Evolutionary conservation across 495 filamentous ascomycete genomes (phyloP).

Genomic region (Aspergillus funiculosus): DNA sequence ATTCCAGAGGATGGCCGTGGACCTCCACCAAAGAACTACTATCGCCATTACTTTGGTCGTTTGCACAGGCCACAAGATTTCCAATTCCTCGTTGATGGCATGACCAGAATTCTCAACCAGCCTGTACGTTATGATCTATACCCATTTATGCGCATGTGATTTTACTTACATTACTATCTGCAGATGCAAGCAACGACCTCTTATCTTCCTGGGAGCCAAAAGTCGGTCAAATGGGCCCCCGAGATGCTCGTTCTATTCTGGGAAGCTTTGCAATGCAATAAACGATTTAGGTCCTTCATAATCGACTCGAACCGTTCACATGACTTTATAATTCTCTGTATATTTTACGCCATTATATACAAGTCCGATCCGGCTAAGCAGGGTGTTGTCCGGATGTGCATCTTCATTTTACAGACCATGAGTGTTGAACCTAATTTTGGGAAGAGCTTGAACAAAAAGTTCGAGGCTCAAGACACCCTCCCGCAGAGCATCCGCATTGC

Average conservation of each 20-base stretch:
- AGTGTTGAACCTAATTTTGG: slow-evolving; percentile 92
- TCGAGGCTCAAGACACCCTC: slow-evolving; percentile 83
- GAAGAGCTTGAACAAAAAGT: slow-evolving; percentile 78
- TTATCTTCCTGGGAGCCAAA: slow-evolving; percentile 83
- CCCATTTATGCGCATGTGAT: background rate
- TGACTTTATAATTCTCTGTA: slow-evolving; percentile 83
- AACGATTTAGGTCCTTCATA: slow-evolving; percentile 93
- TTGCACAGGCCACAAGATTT: slow-evolving; percentile 94
- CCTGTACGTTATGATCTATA: slow-evolving; percentile 48
- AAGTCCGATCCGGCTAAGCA: slow-evolving; percentile 81
- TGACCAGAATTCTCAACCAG: slow-evolving; percentile 89
- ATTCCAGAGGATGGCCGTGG: slow-evolving; percentile 69
- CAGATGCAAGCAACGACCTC: slow-evolving; percentile 78
- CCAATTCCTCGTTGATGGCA: slow-evolving; percentile 93
- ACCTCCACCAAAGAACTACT: slow-evolving; percentile 73
- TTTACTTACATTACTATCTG: background rate
- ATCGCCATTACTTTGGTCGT: slow-evolving; percentile 85
- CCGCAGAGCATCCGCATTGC: slow-evolving; percentile 72
- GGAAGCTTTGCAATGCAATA: slow-evolving; percentile 97
- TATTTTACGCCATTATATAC: slow-evolving; percentile 90
- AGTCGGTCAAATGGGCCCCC: slow-evolving; percentile 77
- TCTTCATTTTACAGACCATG: slow-evolving; percentile 91
- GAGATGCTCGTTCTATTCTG: slow-evolving; percentile 98
- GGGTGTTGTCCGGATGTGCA: slow-evolving; percentile 91
- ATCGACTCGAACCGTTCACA: slow-evolving; percentile 91